Base-by-base conservation (phyloP, 306 rosid genomes). In the Quercus parvula region DNA sequence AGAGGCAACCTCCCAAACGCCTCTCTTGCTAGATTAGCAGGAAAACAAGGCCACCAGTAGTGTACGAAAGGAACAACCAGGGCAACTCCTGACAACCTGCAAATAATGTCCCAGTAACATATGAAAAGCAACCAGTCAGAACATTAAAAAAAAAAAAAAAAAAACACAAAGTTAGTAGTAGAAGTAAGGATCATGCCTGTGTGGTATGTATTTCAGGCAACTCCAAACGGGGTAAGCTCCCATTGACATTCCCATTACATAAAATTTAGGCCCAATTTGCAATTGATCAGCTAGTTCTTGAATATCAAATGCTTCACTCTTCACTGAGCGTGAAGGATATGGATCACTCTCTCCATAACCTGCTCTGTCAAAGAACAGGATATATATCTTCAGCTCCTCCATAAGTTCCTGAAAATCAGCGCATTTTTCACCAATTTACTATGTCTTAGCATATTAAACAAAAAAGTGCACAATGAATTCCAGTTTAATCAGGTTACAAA, bases 331-430 rank as follows among this genome's bases (percentile, higher is more conserved):
- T 15, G 77, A 81, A 24, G 97, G 94, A 82, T 87, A 30, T 3
- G 98, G 97, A 79, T 92, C 94, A 77, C 97, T 94, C 27, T 94
- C 98, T 52, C 98, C 94, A 70, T 94, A 89, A 27, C 98, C 97
- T 20, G 97, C 97, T 86, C 97, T 83, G 64, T 94, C 97, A 18
- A 78, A 94, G 80, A 35, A 24, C 61, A 94, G 80, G 18, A 92
- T 81, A 75, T 92, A 94, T 68, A 91, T 62, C 71, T 84, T 84
- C 0, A 87, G 87, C 41, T 92, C 94, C 38, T 89, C 88, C 18
- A 84, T 33, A 51, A 90, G 79, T 78, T 91, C 97, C 97, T 93
- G 84, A 55, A 69, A 59, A 72, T 19, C 38, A 79, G 14, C 54
- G 56, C 20, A 51, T 20, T 38, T 24, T 70, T 41, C 8, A 73